phyloP scores from a whole-genome alignment of 225 moss, liverwort and hornwort genomes.

The Polytrichum formosum region DNA sequence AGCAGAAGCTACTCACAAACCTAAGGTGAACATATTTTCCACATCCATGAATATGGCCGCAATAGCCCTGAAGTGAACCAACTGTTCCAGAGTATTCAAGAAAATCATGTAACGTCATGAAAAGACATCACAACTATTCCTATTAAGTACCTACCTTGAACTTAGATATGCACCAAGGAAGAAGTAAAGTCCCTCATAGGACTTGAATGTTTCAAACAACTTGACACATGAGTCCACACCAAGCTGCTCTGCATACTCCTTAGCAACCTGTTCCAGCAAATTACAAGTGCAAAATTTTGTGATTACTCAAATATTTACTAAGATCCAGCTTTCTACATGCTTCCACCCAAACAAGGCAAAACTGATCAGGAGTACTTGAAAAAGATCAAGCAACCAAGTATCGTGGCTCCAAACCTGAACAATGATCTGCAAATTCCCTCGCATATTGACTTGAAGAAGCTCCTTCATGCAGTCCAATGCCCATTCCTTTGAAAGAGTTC shows the following conservation, averaged over 20 bases:
- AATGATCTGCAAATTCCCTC: constrained; percentile 81
- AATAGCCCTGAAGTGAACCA: no score
- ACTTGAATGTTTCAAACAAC: constrained; percentile 27
- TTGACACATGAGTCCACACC: constrained; percentile 32
- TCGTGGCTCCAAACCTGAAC: constrained; percentile 42
- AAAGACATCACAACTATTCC: no score
- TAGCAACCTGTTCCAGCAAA: constrained; percentile 48
- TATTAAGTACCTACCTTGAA: constrained; percentile 8
- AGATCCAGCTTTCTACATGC: no score
- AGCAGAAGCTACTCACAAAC: not conserved
- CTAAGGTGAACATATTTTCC: not conserved
- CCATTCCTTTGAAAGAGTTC: constrained; percentile 80
- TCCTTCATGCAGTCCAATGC: constrained; percentile 90
- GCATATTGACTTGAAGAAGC: constrained; percentile 85
- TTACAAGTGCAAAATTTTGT: not conserved
- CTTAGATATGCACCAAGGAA: constrained; percentile 81
- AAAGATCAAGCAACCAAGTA: no score
- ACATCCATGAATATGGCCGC: no score
- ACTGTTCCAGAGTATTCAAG: no score
- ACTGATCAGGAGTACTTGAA: no score
- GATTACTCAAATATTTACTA: no score
- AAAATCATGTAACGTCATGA: no score
- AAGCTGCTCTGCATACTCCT: constrained; percentile 79
- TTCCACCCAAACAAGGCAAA: no score
- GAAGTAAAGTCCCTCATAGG: constrained; percentile 37